Evolutionary conservation across 306 rosid genomes (phyloP), one percentile per base, ranked within the genome.

Genomic region (Sicyos baderoa): DNA sequence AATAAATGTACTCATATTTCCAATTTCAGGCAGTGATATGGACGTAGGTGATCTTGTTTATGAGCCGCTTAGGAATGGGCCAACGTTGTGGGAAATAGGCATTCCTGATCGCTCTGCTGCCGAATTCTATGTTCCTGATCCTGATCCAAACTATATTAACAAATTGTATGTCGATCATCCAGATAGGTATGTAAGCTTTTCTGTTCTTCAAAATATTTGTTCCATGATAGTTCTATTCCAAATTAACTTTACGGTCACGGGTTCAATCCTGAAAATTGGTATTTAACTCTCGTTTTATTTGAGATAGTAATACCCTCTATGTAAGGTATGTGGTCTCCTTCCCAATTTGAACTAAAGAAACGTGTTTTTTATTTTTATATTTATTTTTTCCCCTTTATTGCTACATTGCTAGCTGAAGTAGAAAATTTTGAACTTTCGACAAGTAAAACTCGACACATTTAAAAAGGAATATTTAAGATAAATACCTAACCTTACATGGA

Each of bases 21-120:
- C 3, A 18, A 77, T 61, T 77, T 53, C 83, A 91, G 96, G 89
- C 23, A 15, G 77, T 71, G 79, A 75, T 16, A 84, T 83, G 58
- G 84, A 84, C 18, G 52, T 85, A 22, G 98, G 93, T 54, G 84
- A 83, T 44, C 73, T 85, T 63, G 86, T 85, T 2, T 87, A 80
- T 72, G 86, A 87, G 25, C 88, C 96, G 4, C 96, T 86, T 49
- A 87, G 98, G 82, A 84, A 82, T 73, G 98, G 95, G 5, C 87
- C 95, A 9, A 92, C 98, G 29, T 55, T 86, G 54, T 92, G 98
- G 98, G 98, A 92, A 87, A 92, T 92, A 61, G 96, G 96, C 55
- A 72, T 82, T 51, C 98, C 98, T 12, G 89, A 92, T 76, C 96
- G 96, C 23, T 74, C 93, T 13, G 96, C 96, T 50, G 85, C 85